phyloP scores from a whole-genome alignment of 805 yeast species.

The Limtongia smithiae region DNA sequence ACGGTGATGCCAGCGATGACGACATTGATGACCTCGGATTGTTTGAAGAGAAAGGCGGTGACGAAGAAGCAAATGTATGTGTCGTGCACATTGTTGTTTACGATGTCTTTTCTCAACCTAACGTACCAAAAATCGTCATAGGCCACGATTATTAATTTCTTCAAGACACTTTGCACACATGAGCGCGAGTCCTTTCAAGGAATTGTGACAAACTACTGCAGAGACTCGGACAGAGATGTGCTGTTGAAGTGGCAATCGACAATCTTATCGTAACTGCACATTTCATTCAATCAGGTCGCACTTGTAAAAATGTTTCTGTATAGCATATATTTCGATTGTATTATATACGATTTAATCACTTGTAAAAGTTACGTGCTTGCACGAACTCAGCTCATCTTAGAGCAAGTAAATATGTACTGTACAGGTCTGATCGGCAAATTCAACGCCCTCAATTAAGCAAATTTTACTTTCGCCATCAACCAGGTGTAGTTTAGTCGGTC shows the following conservation, averaged over 20 bases:
- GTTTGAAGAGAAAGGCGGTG: conserved; percentile 18
- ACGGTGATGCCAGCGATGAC: conserved; percentile 31
- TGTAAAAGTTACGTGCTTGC: no score
- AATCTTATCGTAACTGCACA: neutral
- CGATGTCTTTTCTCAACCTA: neutral
- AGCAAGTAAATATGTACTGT: no score
- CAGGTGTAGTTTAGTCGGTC: no score
- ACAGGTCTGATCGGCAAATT: no score
- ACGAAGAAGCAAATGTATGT: conserved; percentile 19
- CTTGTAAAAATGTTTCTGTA: neutral
- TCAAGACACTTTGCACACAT: conserved; percentile 2
- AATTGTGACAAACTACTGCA: conserved; percentile 8
- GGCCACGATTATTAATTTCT: conserved; percentile 7
- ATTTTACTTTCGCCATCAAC: no score
- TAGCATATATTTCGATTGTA: no score
- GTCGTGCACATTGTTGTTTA: no score
- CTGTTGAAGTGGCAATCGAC: conserved; percentile 12
- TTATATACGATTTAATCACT: no score
- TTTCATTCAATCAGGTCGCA: neutral
- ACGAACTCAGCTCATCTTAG: no score
- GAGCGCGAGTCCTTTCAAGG: conserved; percentile 10
- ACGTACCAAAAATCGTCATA: neutral
- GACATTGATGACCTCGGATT: conserved; percentile 32
- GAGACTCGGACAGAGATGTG: conserved; percentile 6
- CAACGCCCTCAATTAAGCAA: no score